These are phyloP conservation scores for Mayamaea pseudoterrestris DNA, from an alignment of 108 stramenopile species.

Conservation along the genomic window DNA sequence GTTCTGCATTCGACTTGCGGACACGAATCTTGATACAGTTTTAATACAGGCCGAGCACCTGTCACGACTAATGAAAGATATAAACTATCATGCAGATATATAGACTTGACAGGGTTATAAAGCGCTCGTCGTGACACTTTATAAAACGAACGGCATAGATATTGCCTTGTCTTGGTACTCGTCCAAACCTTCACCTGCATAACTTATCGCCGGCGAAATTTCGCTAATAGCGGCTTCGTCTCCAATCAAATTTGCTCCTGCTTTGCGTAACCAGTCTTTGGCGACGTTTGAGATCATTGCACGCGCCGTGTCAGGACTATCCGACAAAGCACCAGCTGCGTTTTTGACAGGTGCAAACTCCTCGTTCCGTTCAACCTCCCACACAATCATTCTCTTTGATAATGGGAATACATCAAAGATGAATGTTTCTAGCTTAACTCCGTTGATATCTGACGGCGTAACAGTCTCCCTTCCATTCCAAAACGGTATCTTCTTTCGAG, in stretches of 20 bases:
- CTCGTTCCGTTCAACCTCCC: conserved; percentile 81
- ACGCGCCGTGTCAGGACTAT: conserved; percentile 79
- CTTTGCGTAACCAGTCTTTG: conserved; percentile 48
- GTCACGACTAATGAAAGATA: conserved; percentile 51
- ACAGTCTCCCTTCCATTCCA: conserved; percentile 62
- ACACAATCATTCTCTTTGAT: conserved; percentile 71
- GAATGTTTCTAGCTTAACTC: conserved; percentile 97
- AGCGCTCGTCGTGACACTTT: not conserved
- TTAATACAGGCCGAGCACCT: conserved; percentile 80
- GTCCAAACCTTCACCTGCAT: conserved; percentile 73
- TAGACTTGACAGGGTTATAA: not conserved
- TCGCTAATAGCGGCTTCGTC: conserved; percentile 37
- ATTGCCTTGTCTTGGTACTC: conserved; percentile 7
- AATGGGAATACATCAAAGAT: conserved; percentile 98
- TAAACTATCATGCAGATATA: conserved; percentile 34
- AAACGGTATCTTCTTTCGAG: conserved; percentile 92
- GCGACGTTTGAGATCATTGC: conserved; percentile 46
- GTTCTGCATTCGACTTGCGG: conserved; percentile 57
- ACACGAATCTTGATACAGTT: conserved; percentile 80
- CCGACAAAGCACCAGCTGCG: conserved; percentile 48
- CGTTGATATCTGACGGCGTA: conserved; percentile 61
- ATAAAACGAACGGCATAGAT: not conserved
- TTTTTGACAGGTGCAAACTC: conserved; percentile 99
- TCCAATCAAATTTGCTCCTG: conserved; percentile 47
- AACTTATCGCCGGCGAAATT: conserved; percentile 61